Conservation (phyloP, 768 basidiomycete species). For the Kondoa subrosea region DNA sequence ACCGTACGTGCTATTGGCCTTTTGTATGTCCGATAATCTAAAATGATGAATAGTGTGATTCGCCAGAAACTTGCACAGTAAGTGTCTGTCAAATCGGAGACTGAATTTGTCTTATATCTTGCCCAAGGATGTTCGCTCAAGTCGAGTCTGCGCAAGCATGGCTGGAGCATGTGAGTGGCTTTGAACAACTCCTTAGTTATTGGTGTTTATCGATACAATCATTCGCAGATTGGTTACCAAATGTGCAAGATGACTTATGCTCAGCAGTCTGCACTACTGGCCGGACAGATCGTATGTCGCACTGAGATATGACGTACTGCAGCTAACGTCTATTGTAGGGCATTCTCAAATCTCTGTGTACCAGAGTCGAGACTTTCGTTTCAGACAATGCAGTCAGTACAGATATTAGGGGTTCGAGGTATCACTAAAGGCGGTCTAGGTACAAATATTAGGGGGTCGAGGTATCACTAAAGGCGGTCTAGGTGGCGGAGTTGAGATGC, state of each 20-base stretch:
- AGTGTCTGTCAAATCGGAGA: background rate
- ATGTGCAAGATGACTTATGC: conserved; percentile 40
- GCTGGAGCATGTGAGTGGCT: conserved; percentile 71
- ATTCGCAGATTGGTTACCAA: background rate
- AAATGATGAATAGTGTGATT: conserved; percentile 47
- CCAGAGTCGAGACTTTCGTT: conserved; percentile 58
- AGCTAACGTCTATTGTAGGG: conserved; percentile 34
- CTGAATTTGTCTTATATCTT: background rate
- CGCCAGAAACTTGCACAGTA: conserved; percentile 54
- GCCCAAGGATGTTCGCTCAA: conserved; percentile 57
- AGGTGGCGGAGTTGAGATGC: background rate
- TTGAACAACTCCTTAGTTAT: conserved; percentile 49
- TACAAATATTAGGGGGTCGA: conserved; percentile 70
- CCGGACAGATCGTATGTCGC: conserved; percentile 36
- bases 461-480: conserved; percentile 43
- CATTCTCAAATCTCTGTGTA: conserved; percentile 61
- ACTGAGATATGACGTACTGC: background rate
- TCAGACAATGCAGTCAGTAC: conserved; percentile 36
- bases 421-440: conserved; percentile 35
- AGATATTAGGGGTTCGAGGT: conserved; percentile 8
- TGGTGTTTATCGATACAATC: conserved; percentile 32
- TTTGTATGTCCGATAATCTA: conserved; percentile 38
- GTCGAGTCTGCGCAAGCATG: conserved; percentile 66
- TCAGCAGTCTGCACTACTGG: conserved; percentile 10
- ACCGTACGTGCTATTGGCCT: conserved; percentile 27